Conservation (phyloP, 805 yeast genomes). For the Saccharomycopsis guyanensis region DNA sequence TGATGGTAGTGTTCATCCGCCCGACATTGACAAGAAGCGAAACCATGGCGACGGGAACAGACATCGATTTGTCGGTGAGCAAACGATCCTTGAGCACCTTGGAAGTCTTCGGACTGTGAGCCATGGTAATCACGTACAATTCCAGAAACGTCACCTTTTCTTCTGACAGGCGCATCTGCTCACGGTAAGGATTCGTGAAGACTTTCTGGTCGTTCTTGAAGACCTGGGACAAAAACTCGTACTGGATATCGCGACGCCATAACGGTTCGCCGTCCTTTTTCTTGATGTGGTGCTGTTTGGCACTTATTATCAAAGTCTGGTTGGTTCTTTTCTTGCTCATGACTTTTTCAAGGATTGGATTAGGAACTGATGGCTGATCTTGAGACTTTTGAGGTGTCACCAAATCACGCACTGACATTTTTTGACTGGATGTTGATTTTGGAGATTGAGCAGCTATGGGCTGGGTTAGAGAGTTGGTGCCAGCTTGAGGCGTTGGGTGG, state of each 20-base stretch:
- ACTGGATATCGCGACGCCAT: constrained; percentile 83
- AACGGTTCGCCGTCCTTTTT: constrained; percentile 90
- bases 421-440: too few relatives aligned
- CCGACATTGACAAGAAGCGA: constrained; percentile 88
- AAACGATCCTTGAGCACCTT: constrained; percentile 75
- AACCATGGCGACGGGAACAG: constrained; percentile 68
- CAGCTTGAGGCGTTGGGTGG: too few relatives aligned
- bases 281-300: constrained; percentile 56
- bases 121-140: constrained; percentile 70
- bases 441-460: neutral
- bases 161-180: constrained; percentile 32
- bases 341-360: neutral
- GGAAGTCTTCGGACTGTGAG: constrained; percentile 77
- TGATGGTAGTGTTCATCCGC: constrained; percentile 88
- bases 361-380: neutral
- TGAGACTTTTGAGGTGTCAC: neutral
- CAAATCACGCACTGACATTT: neutral
- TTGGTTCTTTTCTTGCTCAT: constrained; percentile 15
- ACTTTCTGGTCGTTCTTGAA: constrained; percentile 58
- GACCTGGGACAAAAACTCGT: constrained; percentile 59
- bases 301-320: constrained; percentile 20
- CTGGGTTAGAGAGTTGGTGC: too few relatives aligned
- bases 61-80: constrained; percentile 50
- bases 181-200: constrained; percentile 56
- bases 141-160: constrained; percentile 71